phyloP scores from a whole-genome alignment of 305 asterid species.

The Fraxinus floribunda region DNA sequence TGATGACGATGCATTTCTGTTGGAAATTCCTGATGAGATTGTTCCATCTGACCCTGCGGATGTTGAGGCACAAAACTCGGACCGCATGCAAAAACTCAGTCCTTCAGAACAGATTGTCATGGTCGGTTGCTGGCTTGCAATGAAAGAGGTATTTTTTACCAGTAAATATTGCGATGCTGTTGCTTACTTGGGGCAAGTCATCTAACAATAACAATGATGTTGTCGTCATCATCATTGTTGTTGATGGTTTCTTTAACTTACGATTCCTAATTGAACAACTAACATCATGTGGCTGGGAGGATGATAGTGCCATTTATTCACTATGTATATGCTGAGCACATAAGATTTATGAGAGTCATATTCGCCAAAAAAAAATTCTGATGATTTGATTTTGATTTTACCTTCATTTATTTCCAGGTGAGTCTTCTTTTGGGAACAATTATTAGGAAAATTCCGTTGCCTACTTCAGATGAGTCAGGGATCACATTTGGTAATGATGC shows the following conservation, averaged over 20 bases:
- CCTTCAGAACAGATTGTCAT: constrained; percentile 77
- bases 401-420: constrained; percentile 51
- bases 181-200: background rate
- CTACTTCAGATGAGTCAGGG: constrained; percentile 58
- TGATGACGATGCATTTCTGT: constrained; percentile 52
- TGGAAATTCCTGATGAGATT: constrained; percentile 44
- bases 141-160: constrained; percentile 78
- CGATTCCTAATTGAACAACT: constrained; percentile 13
- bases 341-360: constrained; percentile 1
- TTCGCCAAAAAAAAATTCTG: background rate
- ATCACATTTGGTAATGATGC: constrained; percentile 27
- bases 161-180: constrained; percentile 15
- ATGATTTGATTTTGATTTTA: constrained; percentile 17
- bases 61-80: constrained; percentile 38
- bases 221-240: background rate
- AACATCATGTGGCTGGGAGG: constrained; percentile 11
- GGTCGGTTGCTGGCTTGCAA: constrained; percentile 99
- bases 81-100: constrained; percentile 41
- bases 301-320: constrained; percentile 7
- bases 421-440: constrained; percentile 96
- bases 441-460: constrained; percentile 85
- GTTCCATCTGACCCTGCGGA: constrained; percentile 38
- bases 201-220: constrained; percentile 19
- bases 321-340: background rate
- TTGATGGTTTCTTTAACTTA: constrained; percentile 12